Evolutionary conservation across 495 filamentous ascomycete species (phyloP).

Genomic region (Lasiosphaeria hispida): DNA sequence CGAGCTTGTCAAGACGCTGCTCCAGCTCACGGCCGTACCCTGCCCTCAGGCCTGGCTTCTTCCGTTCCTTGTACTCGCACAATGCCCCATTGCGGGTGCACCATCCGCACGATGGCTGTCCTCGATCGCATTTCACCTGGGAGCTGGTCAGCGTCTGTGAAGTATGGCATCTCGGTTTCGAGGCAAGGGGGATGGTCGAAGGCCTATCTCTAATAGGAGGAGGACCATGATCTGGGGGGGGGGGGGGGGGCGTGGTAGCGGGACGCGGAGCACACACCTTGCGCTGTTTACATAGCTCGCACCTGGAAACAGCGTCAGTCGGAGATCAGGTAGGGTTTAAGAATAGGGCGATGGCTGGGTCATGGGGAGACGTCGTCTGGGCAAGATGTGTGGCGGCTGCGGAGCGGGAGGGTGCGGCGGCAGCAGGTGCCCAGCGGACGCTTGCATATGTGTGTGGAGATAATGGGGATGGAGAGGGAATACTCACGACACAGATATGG

Average conservation of each 20-base stretch:
- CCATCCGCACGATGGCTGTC: constrained; percentile 85
- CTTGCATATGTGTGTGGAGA: too few species aligned
- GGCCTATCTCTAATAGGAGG: not conserved
- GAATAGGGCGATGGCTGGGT: not conserved
- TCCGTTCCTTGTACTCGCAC: constrained; percentile 83
- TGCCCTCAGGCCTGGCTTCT: constrained; percentile 79
- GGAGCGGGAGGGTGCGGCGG: not conserved
- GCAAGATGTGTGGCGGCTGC: not conserved
- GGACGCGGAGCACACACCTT: constrained; percentile 52
- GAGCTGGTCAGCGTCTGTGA: not conserved
- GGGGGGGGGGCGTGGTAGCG: not conserved
- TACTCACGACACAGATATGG: constrained; percentile 58
- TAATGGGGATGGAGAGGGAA: not conserved
- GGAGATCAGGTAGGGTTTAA: not conserved
- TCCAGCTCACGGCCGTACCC: constrained; percentile 88
- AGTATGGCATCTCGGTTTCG: too few species aligned
- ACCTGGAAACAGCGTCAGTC: constrained; percentile 42
- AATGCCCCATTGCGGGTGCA: constrained; percentile 72
- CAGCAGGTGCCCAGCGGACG: too few species aligned
- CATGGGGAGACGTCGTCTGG: not conserved
- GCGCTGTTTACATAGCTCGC: constrained; percentile 79
- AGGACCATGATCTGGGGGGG: not conserved
- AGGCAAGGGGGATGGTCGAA: too few species aligned
- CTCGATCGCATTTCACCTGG: constrained; percentile 76
- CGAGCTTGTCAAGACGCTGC: constrained; percentile 64